Percentiles rank a stretch among this genome's conserved stretches.
phyloP scores from a whole-genome alignment of 257 asterid genomes.

The Asclepias syriaca region DNA sequence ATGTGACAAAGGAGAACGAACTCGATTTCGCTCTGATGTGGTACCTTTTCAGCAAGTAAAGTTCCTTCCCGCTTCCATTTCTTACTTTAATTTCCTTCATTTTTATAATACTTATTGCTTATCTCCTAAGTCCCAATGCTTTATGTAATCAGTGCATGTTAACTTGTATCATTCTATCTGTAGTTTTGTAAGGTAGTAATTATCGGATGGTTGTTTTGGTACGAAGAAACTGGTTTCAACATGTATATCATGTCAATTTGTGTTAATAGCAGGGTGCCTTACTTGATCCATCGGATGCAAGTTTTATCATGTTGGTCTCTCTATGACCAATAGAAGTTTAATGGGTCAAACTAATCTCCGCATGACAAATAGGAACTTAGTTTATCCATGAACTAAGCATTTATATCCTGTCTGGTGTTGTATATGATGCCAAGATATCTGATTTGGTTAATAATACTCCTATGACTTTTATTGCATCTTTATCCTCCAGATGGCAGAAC shows the following conservation, averaged over 20 bases:
- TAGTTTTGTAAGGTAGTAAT: neutral
- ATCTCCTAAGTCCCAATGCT: slow-evolving; percentile 6
- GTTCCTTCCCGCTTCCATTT: neutral
- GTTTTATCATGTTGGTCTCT: too few species aligned
- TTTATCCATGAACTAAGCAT: neutral
- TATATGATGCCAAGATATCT: neutral
- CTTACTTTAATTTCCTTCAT: neutral
- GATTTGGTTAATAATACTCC: neutral
- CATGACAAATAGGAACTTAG: neutral
- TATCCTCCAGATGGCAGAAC: slow-evolving; percentile 91
- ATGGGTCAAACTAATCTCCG: neutral
- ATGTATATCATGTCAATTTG: neutral
- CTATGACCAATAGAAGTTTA: neutral
- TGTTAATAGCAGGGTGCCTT: neutral
- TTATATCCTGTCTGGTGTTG: neutral
- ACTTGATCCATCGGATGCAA: too few species aligned
- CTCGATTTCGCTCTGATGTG: slow-evolving; percentile 82
- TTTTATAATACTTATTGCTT: neutral
- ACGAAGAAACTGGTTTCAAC: neutral
- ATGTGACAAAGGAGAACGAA: slow-evolving; percentile 95
- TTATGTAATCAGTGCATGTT: neutral
- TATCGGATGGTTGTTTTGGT: neutral
- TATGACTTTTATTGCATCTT: neutral
- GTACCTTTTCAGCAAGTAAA: slow-evolving; percentile 90
- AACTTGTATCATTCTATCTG: neutral